A percentile compares a stretch with the other conserved stretches of the same genome.
These are phyloP conservation scores for Saksenaea vasiformis DNA, from an alignment of 371 early-diverging fungal genomes.

Conservation along the genomic window DNA sequence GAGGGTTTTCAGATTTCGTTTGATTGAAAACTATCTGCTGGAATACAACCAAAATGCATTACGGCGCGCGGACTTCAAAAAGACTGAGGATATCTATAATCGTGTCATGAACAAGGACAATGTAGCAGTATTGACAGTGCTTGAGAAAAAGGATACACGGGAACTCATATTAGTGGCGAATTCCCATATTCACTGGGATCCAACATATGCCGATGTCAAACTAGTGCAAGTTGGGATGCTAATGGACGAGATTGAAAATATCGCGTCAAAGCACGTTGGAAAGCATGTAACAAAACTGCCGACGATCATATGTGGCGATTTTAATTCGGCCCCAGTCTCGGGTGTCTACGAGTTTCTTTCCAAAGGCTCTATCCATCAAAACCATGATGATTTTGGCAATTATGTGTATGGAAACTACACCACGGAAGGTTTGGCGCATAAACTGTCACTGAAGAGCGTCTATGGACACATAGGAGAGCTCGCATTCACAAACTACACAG, in stretches of 20 bases:
- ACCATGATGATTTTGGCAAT: conserved; percentile 83
- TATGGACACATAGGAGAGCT: conserved; percentile 77
- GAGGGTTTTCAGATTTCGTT: conserved; percentile 59
- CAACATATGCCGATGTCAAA: conserved; percentile 95
- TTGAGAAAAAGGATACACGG: conserved; percentile 81
- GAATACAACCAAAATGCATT: conserved; percentile 95
- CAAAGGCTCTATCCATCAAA: conserved; percentile 65
- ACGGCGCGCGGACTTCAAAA: conserved; percentile 84
- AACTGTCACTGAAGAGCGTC: conserved; percentile 79
- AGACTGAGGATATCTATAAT: conserved; percentile 92
- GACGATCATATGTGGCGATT: conserved; percentile 92
- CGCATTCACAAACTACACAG: conserved; percentile 96
- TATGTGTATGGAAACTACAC: conserved; percentile 89
- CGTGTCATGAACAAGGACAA: conserved; percentile 98
- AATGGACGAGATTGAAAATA: conserved; percentile 83
- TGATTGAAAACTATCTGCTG: conserved; percentile 80
- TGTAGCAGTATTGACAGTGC: conserved; percentile 85
- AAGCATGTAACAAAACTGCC: conserved; percentile 49
- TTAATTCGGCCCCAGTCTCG: conserved; percentile 92
- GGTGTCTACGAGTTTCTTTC: conserved; percentile 93
- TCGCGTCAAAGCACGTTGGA: conserved; percentile 52
- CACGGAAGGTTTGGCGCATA: conserved; percentile 81
- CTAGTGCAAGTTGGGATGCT: conserved; percentile 96
- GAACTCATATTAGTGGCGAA: conserved; percentile 86
- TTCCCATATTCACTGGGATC: conserved; percentile 95